Base-by-base conservation (phyloP, 805 yeast species). In the Metschnikowia aberdeeniae region DNA sequence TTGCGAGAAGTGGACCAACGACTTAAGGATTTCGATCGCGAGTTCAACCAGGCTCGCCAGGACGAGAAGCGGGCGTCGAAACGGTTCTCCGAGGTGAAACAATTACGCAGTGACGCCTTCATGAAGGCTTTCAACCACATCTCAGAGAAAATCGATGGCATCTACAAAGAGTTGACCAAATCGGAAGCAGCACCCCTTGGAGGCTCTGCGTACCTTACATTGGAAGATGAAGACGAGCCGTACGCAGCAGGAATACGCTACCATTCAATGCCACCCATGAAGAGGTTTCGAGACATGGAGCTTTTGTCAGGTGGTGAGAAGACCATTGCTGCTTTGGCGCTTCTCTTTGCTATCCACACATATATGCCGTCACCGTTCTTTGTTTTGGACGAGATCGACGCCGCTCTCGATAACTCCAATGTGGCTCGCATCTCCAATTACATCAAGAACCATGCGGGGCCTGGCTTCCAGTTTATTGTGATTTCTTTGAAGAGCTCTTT, bases 321-420 rank as follows among this genome's bases (percentile, higher is more conserved):
- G 61, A 87, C 97, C 1, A 84, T 93, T 62, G 99, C 99, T 2
- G 99, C 99, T 0, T 68, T 93, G 51, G 97, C 98, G 0, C 70
- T 93, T 51, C 64, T 93, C 39, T 93, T 93, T 68, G 90, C 98
- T 0, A 81, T 90, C 34, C 97, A 93, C 61, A 82, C 95, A 0
- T 86, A 71, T 65, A 92, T 84, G 42, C 97, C 97, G 2, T 84
- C 97, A 1, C 99, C 99, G 28, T 93, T 93, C 61, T 92, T 93
- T 61, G 96, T 93, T 0, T 70, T 93, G 35, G 99, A 93, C 63
- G 99, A 93, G 66, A 89, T 93, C n/a, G 99, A 93, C 67, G 98
- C 99, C 0, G 98, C 98, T 0, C 75, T 93, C 47, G 99, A 93
- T 64, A 83, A 86, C 48, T 81, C 88, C 20, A 93, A 93, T 58